These are phyloP conservation scores for Chlorella vulgaris DNA, from an alignment of 139 green algal genomes.

Conservation along the genomic window DNA sequence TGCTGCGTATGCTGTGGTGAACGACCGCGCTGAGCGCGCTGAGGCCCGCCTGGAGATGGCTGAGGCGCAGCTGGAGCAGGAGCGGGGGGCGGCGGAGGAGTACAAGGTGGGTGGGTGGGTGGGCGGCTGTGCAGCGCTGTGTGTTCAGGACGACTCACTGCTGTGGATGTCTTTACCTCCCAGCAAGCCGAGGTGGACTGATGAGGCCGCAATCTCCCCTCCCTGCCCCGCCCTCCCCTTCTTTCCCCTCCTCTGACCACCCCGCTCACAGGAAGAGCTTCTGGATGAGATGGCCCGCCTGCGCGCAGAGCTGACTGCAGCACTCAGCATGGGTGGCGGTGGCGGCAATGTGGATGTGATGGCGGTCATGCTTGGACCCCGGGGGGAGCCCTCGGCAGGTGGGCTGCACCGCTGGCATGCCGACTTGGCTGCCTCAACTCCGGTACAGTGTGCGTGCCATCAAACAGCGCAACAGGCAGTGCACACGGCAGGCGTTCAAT, in stretches of 20 bases:
- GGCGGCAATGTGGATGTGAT: conserved; percentile 5
- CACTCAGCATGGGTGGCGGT: neutral
- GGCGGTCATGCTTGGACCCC: conserved; percentile 1
- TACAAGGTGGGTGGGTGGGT: conserved; percentile 22
- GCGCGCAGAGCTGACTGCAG: conserved; percentile 20
- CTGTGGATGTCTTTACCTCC: neutral
- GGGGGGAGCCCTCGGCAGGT: neutral
- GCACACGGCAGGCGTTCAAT: no score
- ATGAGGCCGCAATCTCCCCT: no score
- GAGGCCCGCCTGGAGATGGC: conserved; percentile 15
- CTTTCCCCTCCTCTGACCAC: no score
- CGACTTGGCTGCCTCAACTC: no score
- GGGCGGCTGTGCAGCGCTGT: neutral
- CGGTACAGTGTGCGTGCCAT: no score
- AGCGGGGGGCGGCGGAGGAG: neutral
- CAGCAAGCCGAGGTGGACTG: no score
- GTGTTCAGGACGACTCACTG: neutral
- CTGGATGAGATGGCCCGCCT: conserved; percentile 23
- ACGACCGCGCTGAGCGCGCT: conserved; percentile 24
- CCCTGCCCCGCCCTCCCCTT: no score
- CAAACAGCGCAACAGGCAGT: no score
- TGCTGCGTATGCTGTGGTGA: conserved; percentile 10
- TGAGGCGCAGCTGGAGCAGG: conserved; percentile 4
- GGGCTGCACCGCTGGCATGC: neutral
- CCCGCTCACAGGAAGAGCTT: neutral